A percentile compares a stretch with the other conserved stretches of the same genome.
Conservation (phyloP, 805 yeast species). For the Wickerhamomyces strasburgensis region DNA sequence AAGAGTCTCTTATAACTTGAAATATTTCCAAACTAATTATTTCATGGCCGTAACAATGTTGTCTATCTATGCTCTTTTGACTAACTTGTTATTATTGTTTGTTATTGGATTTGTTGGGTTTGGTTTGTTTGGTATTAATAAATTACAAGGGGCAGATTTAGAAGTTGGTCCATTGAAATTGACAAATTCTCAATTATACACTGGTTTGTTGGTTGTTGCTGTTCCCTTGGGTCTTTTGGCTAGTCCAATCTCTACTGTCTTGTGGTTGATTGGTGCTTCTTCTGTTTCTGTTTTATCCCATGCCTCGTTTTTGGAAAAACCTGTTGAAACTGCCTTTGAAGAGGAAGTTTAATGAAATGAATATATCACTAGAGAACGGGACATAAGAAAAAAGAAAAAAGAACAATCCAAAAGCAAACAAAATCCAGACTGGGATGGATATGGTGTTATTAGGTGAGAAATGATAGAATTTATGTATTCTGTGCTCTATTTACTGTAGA, state of each 20-base stretch:
- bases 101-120: conserved; percentile 69
- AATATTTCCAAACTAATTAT: conserved; percentile 86
- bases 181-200: conserved; percentile 77
- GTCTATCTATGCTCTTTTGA: conserved; percentile 78
- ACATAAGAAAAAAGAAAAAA: background rate
- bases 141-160: conserved; percentile 78
- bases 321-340: conserved; percentile 90
- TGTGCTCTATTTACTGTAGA: too few species aligned
- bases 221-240: conserved; percentile 83
- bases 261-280: conserved; percentile 90
- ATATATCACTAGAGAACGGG: background rate
- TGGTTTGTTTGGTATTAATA: conserved; percentile 76
- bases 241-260: conserved; percentile 79
- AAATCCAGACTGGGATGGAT: background rate
- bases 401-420: background rate
- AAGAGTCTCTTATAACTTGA: conserved; percentile 80
- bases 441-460: background rate
- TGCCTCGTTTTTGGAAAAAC: conserved; percentile 90
- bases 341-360: conserved; percentile 43
- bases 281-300: conserved; percentile 75
- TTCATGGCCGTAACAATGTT: conserved; percentile 65
- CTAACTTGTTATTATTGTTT: conserved; percentile 79
- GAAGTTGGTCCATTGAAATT: conserved; percentile 62
- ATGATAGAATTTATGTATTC: too few species aligned
- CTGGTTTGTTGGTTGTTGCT: conserved; percentile 70